phyloP scores from a whole-genome alignment of 371 early-diverging fungal genomes.

The Mortierella sp. region DNA sequence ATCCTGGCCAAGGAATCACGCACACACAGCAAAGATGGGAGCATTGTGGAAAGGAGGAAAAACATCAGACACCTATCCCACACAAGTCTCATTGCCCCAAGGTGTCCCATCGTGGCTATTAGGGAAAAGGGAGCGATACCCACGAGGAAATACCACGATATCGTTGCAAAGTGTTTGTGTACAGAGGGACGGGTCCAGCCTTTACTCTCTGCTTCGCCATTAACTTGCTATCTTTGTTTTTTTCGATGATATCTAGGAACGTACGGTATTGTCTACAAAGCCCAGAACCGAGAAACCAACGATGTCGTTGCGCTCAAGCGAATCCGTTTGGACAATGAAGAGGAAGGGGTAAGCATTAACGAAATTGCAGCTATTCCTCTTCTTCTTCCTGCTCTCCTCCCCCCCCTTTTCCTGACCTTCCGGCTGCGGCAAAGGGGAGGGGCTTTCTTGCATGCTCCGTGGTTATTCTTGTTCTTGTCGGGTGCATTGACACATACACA shows the following conservation, averaged over 20 bases:
- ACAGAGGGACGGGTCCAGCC: neutral
- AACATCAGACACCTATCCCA: too few species aligned
- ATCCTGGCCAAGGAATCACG: too few species aligned
- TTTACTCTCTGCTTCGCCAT: neutral
- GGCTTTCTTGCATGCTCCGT: too few species aligned
- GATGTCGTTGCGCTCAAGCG: conserved; percentile 96
- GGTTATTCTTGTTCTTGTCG: neutral
- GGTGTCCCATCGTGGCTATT: too few species aligned
- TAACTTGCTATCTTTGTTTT: neutral
- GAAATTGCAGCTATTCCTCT: neutral
- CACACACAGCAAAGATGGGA: too few species aligned
- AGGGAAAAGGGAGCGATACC: too few species aligned
- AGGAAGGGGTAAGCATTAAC: conserved; percentile 79
- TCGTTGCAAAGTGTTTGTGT: neutral
- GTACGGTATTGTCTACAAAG: conserved; percentile 98
- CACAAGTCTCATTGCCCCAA: too few species aligned
- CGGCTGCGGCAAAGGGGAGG: neutral
- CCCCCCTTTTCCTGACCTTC: too few species aligned
- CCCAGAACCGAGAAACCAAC: conserved; percentile 89
- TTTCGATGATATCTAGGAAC: conserved; percentile 66
- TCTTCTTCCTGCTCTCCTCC: too few species aligned
- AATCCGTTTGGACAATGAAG: conserved; percentile 96
- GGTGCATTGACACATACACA: neutral
- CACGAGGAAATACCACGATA: neutral
- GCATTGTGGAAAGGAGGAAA: too few species aligned